Conservation (phyloP, 2,329 filamentous ascomycete genomes). For the Claviceps arundinis region DNA sequence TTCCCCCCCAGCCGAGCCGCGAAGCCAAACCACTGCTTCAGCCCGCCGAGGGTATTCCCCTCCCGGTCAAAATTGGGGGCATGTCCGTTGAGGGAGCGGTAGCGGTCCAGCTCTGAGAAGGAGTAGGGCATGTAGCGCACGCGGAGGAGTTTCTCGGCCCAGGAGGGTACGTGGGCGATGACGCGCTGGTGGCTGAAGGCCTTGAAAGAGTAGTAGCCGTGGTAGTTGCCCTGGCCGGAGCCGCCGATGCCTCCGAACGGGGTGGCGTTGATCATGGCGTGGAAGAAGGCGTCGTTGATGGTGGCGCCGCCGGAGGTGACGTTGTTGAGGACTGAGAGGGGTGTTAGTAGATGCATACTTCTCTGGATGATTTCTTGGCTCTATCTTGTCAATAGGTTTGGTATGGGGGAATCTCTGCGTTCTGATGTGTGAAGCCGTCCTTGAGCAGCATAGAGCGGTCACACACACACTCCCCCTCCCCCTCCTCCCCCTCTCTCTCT, state of each 20-base stretch:
- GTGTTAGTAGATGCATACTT: background rate
- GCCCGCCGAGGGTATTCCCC: slow-evolving; percentile 36
- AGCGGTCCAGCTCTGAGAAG: slow-evolving; percentile 28
- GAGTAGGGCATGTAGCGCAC: slow-evolving; percentile 56
- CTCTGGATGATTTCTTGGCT: too few species aligned
- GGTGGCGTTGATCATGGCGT: slow-evolving; percentile 25
- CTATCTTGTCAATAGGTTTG: too few species aligned
- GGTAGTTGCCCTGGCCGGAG: slow-evolving; percentile 34
- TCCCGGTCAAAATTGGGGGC: slow-evolving; percentile 51
- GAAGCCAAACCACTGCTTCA: slow-evolving; percentile 41
- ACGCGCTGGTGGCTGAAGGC: slow-evolving; percentile 27
- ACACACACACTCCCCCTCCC: too few species aligned
- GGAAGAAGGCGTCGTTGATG: slow-evolving; percentile 34
- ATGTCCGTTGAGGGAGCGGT: slow-evolving; percentile 26
- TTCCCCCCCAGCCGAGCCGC: slow-evolving; percentile 38
- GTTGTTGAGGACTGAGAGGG: slow-evolving; percentile 18
- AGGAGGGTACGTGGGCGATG: slow-evolving; percentile 23
- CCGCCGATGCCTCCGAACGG: slow-evolving; percentile 38
- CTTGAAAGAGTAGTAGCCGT: slow-evolving; percentile 34
- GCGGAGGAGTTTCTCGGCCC: slow-evolving; percentile 39
- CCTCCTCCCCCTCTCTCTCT: too few species aligned
- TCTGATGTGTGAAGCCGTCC: too few species aligned
- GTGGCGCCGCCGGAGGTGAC: slow-evolving; percentile 37
- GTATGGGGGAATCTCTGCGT: too few species aligned
- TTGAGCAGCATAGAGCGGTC: too few species aligned